Evolutionary conservation across 345 rosid genomes (phyloP), one percentile per base, ranked within the genome.

Genomic region (Acer campestre): DNA sequence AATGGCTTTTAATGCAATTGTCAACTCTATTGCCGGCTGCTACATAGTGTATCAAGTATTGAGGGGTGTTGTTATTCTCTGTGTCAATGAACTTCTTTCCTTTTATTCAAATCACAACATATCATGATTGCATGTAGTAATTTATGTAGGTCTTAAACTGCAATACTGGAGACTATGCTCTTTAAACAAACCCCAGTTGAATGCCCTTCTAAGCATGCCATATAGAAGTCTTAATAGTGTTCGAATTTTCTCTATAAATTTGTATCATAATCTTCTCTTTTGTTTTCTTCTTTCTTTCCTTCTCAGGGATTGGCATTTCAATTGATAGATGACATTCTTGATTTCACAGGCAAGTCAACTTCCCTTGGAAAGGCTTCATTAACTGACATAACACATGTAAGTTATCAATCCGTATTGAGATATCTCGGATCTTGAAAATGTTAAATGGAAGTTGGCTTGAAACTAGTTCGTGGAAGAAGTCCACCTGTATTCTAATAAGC

Each of bases 301-400:
- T 71, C 73, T 6, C 91, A 96, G 98, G 99, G 98, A 16, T 86
- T 96, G 87, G 93, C 99, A 35, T 96, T 83, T 85, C 97, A 96
- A 76, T 81, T 94, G 84, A 90, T 94, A 78, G 99, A 96, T 61
- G 98, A 92, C 22, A 89, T 96, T 74, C 98, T 96, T 51, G 98
- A 96, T 86, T 96, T 91, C 88, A 96, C 93, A 0, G 99, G 97
- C 85, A 96, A 98, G 20, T 88, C 97, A 25, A 85, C 98, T 49
- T 94, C 97, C 58, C 93, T 96, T 9, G 97, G 98, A 73, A 96
- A 96, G 88, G 99, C 95, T 76, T 87, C 99, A 63, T 85, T 92
- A 53, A 85, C 97, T 1, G 95, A 94, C 85, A 92, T 96, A 27
- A 86, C 82, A 49, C 97, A 91, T 81, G 94, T 92, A 90, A 85